These are phyloP conservation scores for Saccharomycopsis fibuligera DNA, from an alignment of 805 yeast genomes.

Conservation along the genomic window DNA sequence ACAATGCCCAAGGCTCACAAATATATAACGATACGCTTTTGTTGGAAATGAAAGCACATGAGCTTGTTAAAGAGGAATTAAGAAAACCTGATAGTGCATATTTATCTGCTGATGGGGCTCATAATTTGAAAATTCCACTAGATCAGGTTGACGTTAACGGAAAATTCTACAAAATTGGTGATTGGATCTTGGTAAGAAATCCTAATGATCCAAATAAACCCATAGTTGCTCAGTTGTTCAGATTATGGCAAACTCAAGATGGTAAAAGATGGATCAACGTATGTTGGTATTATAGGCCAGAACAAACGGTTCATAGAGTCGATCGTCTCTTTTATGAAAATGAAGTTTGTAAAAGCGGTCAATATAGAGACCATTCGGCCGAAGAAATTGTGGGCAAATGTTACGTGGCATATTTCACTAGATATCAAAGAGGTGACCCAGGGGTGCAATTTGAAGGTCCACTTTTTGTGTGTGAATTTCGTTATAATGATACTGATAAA, in stretches of 20 bases:
- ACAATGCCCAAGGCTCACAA: constrained; percentile 50
- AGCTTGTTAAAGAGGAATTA: constrained; percentile 59
- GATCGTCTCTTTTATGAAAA: constrained; percentile 87
- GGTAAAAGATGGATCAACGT: constrained; percentile 86
- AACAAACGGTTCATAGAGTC: constrained; percentile 90
- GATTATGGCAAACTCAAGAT: constrained; percentile 79
- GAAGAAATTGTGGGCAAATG: constrained; percentile 90
- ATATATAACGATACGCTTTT: constrained; percentile 55
- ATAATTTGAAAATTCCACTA: constrained; percentile 61
- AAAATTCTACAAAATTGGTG: constrained; percentile 76
- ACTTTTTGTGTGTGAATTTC: constrained; percentile 87
- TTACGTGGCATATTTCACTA: constrained; percentile 88
- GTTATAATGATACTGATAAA: constrained; percentile 87
- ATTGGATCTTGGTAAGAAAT: constrained; percentile 86
- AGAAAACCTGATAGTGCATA: constrained; percentile 78
- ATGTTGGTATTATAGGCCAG: constrained; percentile 97
- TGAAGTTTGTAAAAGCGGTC: constrained; percentile 95
- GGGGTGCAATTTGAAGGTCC: constrained; percentile 74
- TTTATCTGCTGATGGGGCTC: constrained; percentile 46
- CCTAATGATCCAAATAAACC: constrained; percentile 87
- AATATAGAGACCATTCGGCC: constrained; percentile 87
- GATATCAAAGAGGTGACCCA: constrained; percentile 93
- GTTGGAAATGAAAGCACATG: constrained; percentile 56
- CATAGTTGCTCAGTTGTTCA: constrained; percentile 86
- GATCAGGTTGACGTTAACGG: constrained; percentile 71